Evolutionary conservation across 2,329 filamentous ascomycete genomes (phyloP).

Genomic region (Beauveria pseudobassiana): DNA sequence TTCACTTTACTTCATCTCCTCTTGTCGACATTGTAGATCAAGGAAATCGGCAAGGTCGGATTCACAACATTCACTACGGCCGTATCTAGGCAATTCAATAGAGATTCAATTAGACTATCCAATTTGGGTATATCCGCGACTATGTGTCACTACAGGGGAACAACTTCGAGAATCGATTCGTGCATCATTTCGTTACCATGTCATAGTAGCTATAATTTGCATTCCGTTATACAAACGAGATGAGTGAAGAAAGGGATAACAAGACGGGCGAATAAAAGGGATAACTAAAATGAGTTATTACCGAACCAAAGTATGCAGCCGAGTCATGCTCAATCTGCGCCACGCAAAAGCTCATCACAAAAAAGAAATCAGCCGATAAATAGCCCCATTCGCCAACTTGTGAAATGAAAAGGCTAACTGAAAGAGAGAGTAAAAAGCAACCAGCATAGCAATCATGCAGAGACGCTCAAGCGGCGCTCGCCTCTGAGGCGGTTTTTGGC

Average conservation of each 20-base stretch:
- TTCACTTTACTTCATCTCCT: neutral
- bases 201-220: neutral
- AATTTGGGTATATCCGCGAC: slow-evolving; percentile 6
- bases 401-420: neutral
- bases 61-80: neutral
- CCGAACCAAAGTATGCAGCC: neutral
- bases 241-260: neutral
- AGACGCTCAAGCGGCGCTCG: slow-evolving; percentile 18
- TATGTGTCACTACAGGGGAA: neutral
- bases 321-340: neutral
- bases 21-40: neutral
- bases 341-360: neutral
- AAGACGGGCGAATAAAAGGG: neutral
- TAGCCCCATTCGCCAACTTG: neutral
- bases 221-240: neutral
- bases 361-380: neutral
- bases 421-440: neutral
- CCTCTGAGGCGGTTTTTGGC: slow-evolving; percentile 26
- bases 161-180: neutral
- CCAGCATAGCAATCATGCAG: neutral
- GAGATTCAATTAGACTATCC: slow-evolving; percentile 1
- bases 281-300: neutral
- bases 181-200: neutral
- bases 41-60: neutral
- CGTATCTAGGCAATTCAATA: neutral